phyloP scores from a whole-genome alignment of 116 monocot species.

The Iris pallida region DNA sequence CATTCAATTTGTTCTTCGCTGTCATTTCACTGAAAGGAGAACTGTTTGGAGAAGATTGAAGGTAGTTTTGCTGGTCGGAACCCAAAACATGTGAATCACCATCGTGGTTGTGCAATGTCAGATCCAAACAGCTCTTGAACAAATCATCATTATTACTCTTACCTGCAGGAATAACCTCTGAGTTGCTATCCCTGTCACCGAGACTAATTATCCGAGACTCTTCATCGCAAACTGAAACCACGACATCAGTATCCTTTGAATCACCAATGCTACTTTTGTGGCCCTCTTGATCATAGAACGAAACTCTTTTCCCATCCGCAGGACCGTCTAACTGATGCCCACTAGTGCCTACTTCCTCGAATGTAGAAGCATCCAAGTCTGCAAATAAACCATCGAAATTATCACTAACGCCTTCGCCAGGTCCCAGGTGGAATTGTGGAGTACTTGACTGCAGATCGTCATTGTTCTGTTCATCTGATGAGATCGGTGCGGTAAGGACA shows the following conservation, averaged over 20 bases:
- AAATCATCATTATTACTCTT: constrained; percentile 38
- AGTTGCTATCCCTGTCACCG: constrained; percentile 5
- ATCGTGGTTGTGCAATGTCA: constrained; percentile 28
- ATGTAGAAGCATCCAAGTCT: constrained; percentile 35
- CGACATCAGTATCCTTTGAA: constrained; percentile 6
- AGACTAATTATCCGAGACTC: constrained; percentile 6
- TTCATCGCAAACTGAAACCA: constrained; percentile 7
- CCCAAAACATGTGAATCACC: constrained; percentile 9
- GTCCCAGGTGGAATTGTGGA: constrained; percentile 86
- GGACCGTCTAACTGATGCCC: constrained; percentile 11
- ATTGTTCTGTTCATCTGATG: constrained; percentile 35
- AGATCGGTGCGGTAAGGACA: constrained; percentile 80
- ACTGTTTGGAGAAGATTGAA: constrained; percentile 10
- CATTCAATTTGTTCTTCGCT: constrained; percentile 6
- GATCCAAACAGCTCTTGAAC: constrained; percentile 70
- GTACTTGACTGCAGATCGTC: constrained; percentile 52
- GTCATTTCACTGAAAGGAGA: constrained; percentile 15
- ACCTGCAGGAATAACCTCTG: constrained; percentile 12
- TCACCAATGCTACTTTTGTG: not conserved
- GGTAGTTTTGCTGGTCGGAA: constrained; percentile 10
- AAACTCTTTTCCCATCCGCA: constrained; percentile 6
- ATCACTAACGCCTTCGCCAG: constrained; percentile 58
- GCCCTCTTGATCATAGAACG: constrained; percentile 14
- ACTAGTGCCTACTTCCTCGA: constrained; percentile 14
- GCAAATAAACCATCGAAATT: constrained; percentile 35